Conservation (phyloP, 495 filamentous ascomycete genomes). For the Hypoxylon fragiforme region DNA sequence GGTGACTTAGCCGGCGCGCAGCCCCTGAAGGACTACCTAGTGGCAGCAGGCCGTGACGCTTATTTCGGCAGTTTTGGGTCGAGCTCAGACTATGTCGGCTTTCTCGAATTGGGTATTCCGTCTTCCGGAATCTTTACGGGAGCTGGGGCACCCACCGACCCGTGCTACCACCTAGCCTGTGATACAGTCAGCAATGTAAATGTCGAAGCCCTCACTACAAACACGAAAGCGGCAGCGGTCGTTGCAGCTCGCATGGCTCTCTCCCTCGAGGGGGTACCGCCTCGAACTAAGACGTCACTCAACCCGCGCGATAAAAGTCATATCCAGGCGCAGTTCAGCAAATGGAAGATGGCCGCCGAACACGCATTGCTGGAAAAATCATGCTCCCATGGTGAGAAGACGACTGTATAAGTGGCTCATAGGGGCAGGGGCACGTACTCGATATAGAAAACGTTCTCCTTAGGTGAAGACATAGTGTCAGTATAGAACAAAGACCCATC, state of each 20-base stretch:
- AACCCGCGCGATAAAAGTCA: constrained; percentile 24
- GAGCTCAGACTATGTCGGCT: constrained; percentile 43
- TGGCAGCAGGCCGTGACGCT: constrained; percentile 31
- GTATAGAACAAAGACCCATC: no score
- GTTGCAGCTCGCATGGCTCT: constrained; percentile 53
- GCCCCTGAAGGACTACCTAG: constrained; percentile 38
- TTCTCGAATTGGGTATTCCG: constrained; percentile 49
- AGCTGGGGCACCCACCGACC: constrained; percentile 38
- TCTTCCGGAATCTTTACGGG: constrained; percentile 51
- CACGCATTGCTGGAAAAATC: not conserved
- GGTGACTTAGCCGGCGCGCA: constrained; percentile 46
- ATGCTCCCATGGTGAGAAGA: not conserved
- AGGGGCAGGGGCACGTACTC: no score
- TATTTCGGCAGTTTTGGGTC: constrained; percentile 32
- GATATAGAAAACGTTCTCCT: not conserved
- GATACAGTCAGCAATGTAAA: constrained; percentile 41
- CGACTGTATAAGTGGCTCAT: not conserved
- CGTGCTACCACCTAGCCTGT: constrained; percentile 46
- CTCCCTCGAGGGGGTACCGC: constrained; percentile 47
- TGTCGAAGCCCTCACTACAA: constrained; percentile 37
- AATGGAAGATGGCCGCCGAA: not conserved
- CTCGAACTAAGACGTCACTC: constrained; percentile 22
- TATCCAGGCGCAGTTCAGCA: constrained; percentile 9
- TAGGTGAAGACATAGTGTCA: not conserved
- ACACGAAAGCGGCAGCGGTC: constrained; percentile 52